These are phyloP conservation scores for Saturnispora ahearnii DNA, from an alignment of 805 yeast genomes.

Conservation along the genomic window DNA sequence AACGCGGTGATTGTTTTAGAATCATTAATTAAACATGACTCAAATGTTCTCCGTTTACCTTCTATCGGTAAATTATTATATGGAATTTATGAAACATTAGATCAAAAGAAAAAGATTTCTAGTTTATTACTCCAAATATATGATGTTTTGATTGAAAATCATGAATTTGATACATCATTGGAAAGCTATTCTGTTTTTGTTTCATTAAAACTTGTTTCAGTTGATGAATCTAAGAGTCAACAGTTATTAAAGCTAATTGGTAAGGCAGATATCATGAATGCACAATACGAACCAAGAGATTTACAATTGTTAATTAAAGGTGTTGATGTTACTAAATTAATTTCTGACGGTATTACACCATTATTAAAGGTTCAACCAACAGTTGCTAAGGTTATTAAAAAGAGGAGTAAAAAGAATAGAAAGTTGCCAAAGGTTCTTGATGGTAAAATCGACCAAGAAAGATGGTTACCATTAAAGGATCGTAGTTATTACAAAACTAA, in stretches of 20 bases:
- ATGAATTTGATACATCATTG: constrained; percentile 3
- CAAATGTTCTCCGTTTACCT: constrained; percentile 26
- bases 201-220: constrained; percentile 31
- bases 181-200: constrained; percentile 24
- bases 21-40: constrained; percentile 12
- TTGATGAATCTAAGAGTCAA: constrained; percentile 26
- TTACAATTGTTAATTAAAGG: constrained; percentile 22
- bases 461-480: constrained; percentile 88
- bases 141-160: constrained; percentile 11
- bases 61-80: constrained; percentile 43
- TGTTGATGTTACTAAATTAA: constrained; percentile 26
- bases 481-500: constrained; percentile 77
- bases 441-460: constrained; percentile 50
- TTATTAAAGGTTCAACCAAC: constrained; percentile 11
- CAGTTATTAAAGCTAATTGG: constrained; percentile 22
- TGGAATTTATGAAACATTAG: constrained; percentile 39
- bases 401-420: constrained; percentile 18
- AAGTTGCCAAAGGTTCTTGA: constrained; percentile 21
- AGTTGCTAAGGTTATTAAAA: constrained; percentile 8
- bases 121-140: constrained; percentile 27
- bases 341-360: constrained; percentile 24
- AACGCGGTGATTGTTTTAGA: constrained; percentile 32
- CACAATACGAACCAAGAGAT: constrained; percentile 11
- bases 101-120: constrained; percentile 28
- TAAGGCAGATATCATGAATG: constrained; percentile 14